A percentile compares a stretch with the other conserved stretches of the same genome.
phyloP scores from a whole-genome alignment of 306 rosid species.

The Fagus sylvatica region DNA sequence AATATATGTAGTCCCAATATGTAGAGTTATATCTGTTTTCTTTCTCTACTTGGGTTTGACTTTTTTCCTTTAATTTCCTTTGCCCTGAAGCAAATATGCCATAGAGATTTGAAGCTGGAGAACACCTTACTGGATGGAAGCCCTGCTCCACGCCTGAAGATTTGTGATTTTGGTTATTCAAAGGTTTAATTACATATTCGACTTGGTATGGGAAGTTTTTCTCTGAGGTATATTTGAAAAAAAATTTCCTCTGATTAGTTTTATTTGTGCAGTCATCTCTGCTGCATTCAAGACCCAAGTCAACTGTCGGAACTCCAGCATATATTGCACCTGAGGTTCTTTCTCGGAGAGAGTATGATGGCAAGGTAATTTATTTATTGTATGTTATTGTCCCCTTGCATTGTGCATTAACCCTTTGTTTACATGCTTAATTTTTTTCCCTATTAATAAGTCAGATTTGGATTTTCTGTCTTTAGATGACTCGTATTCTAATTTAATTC shows the following conservation, averaged over 20 bases:
- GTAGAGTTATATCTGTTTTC: constrained; percentile 7
- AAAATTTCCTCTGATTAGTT: constrained; percentile 28
- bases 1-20: background rate
- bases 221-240: background rate
- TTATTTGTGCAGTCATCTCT: constrained; percentile 64
- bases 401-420: background rate
- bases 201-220: constrained; percentile 23
- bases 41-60: constrained; percentile 6
- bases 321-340: constrained; percentile 92
- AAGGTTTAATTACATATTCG: constrained; percentile 50
- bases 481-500: background rate
- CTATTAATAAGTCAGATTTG: background rate
- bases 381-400: background rate
- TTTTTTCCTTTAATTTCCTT: constrained; percentile 9
- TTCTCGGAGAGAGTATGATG: constrained; percentile 81
- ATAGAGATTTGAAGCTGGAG: constrained; percentile 83
- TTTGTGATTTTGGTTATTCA: constrained; percentile 89
- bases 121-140: constrained; percentile 82
- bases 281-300: constrained; percentile 85
- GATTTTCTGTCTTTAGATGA: background rate
- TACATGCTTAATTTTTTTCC: background rate
- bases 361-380: constrained; percentile 58
- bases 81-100: constrained; percentile 75
- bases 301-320: constrained; percentile 86
- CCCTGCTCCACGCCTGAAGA: constrained; percentile 87